Conservation (phyloP, 2,329 filamentous ascomycete species). For the Tolypocladium ovalisporum region DNA sequence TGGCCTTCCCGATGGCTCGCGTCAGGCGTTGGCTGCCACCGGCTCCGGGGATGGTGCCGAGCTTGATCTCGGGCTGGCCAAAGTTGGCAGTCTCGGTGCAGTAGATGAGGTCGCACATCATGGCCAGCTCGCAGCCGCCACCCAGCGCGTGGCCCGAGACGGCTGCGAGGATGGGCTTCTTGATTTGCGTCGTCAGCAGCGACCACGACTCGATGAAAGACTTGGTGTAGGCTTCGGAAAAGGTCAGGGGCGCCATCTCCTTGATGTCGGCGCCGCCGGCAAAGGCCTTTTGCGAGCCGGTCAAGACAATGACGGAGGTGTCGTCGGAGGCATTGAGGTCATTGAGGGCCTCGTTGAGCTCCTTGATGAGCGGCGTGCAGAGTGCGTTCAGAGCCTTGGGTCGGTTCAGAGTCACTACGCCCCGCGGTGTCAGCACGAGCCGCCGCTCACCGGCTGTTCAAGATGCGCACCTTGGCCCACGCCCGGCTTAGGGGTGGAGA, state of each 20-base stretch:
- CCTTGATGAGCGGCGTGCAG: constrained; percentile 77
- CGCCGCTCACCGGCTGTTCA: constrained; percentile 2
- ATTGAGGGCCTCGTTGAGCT: constrained; percentile 71
- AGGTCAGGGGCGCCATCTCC: constrained; percentile 91
- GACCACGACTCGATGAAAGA: constrained; percentile 98
- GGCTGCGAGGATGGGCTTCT: constrained; percentile 89
- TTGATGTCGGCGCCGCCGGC: constrained; percentile 97
- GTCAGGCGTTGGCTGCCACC: constrained; percentile 87
- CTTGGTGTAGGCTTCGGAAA: constrained; percentile 73
- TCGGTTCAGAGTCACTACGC: constrained; percentile 83
- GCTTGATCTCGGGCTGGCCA: constrained; percentile 93
- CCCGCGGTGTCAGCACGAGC: constrained; percentile 1
- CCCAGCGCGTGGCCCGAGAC: constrained; percentile 92
- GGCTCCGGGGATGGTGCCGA: constrained; percentile 84
- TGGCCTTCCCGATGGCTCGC: constrained; percentile 69
- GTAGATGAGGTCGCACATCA: constrained; percentile 97
- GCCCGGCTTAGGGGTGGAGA: constrained; percentile 74
- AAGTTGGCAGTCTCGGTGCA: constrained; percentile 80
- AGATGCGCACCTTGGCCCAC: constrained; percentile 66
- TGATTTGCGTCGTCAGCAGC: constrained; percentile 67
- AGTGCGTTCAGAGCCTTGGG: constrained; percentile 94
- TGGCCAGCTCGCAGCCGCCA: constrained; percentile 89
- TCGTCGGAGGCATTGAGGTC: constrained; percentile 58
- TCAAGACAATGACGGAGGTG: constrained; percentile 71
- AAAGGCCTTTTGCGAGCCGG: constrained; percentile 82